Conservation (phyloP, 306 rosid species). For the Acacia melanoxylon region DNA sequence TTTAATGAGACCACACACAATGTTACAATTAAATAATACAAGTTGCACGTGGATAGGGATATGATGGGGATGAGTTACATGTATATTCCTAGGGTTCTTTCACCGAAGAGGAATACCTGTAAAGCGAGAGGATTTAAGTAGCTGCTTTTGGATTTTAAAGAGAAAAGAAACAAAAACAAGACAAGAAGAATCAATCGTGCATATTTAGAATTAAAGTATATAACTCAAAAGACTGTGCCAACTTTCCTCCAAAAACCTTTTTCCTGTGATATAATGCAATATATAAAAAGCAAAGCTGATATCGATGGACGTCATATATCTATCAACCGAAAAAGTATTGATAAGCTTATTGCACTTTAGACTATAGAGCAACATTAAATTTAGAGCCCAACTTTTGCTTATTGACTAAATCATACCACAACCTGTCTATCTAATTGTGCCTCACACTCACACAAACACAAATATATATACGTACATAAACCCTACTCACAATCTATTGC, state of each 20-base stretch:
- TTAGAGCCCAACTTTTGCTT: conserved; percentile 12
- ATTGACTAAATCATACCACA: conserved; percentile 6
- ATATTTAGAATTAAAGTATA: neutral
- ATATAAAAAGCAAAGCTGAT: neutral
- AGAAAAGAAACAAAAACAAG: neutral
- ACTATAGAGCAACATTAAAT: conserved; percentile 2
- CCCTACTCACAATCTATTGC: conserved; percentile 8
- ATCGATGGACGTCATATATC: neutral
- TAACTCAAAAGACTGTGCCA: conserved; percentile 7
- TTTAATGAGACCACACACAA: neutral
- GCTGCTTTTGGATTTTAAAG: neutral
- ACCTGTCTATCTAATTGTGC: neutral
- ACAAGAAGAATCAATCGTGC: conserved; percentile 19
- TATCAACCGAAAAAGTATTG: neutral
- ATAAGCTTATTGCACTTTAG: neutral
- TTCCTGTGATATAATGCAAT: neutral
- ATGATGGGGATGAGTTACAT: neutral
- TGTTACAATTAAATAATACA: neutral
- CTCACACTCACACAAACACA: neutral
- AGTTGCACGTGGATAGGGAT: conserved; percentile 9
- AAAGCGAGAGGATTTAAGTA: neutral
- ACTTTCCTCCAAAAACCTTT: neutral
- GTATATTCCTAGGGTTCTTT: conserved; percentile 19
- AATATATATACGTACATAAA: neutral
- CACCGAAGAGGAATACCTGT: neutral